Conservation (phyloP, 1,139 yeast species). For the Zygosaccharomyces pseudobailii region DNA sequence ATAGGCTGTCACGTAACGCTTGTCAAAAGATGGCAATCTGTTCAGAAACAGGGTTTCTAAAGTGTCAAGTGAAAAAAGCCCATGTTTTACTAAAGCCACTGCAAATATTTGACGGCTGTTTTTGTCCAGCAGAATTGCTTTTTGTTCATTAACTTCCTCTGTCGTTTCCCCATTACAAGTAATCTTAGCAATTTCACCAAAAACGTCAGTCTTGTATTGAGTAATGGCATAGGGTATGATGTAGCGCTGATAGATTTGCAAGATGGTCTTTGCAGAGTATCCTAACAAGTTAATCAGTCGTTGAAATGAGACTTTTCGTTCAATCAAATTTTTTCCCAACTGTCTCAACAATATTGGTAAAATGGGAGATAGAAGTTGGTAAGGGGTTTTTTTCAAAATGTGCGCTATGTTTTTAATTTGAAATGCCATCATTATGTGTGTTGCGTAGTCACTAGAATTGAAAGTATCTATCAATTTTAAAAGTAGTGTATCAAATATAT, state of each 20-base stretch:
- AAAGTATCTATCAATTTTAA: conserved; percentile 31
- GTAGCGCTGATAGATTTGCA: conserved; percentile 64
- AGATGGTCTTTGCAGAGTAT: conserved; percentile 55
- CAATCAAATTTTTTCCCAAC: conserved; percentile 49
- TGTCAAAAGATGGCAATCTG: conserved; percentile 30
- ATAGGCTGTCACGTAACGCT: conserved; percentile 23
- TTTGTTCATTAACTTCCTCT: conserved; percentile 19
- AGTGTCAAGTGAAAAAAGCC: conserved; percentile 29
- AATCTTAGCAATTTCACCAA: conserved; percentile 52
- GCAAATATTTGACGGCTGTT: conserved; percentile 35
- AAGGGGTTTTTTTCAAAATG: conserved; percentile 48
- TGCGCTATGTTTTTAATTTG: conserved; percentile 37
- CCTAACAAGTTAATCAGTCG: conserved; percentile 63
- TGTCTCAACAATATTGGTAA: conserved; percentile 69
- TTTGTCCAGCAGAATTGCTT: conserved; percentile 21
- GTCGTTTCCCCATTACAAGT: conserved; percentile 26
- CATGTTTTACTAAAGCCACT: conserved; percentile 32
- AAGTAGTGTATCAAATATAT: conserved; percentile 30
- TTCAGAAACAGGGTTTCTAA: conserved; percentile 29
- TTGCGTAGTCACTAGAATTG: conserved; percentile 29
- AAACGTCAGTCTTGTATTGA: conserved; percentile 55
- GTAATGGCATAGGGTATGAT: conserved; percentile 74
- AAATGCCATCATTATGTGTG: conserved; percentile 29
- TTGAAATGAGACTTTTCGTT: conserved; percentile 51
- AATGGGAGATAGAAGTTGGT: conserved; percentile 72